Conservation (phyloP, 306 rosid genomes). For the Quercus berberidifolia region DNA sequence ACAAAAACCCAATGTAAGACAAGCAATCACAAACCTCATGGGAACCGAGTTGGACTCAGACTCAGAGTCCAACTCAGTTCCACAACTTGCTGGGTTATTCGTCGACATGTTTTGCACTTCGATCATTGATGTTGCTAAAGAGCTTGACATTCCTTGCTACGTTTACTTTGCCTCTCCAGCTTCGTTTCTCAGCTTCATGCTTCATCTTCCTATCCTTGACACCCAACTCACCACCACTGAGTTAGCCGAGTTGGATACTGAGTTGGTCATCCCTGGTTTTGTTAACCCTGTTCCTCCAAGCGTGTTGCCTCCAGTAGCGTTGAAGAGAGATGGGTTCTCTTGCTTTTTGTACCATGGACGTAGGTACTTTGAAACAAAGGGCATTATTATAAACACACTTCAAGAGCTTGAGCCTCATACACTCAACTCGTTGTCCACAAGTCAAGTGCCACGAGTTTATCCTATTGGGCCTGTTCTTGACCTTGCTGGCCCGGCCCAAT, state of each 20-base stretch:
- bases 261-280: slow-evolving; percentile 39
- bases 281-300: slow-evolving; percentile 28
- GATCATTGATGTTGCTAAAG: slow-evolving; percentile 52
- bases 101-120: slow-evolving; percentile 52
- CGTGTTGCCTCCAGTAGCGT: slow-evolving; percentile 26
- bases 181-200: slow-evolving; percentile 41
- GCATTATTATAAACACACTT: slow-evolving; percentile 43
- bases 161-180: slow-evolving; percentile 57
- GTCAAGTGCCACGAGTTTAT: slow-evolving; percentile 8
- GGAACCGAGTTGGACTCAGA: slow-evolving; percentile 3
- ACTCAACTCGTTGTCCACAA: slow-evolving; percentile 8
- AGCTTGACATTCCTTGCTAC: slow-evolving; percentile 49
- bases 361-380: slow-evolving; percentile 40
- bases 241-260: background rate
- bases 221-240: background rate
- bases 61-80: background rate
- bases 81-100: slow-evolving; percentile 36
- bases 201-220: slow-evolving; percentile 31
- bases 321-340: slow-evolving; percentile 6
- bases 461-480: slow-evolving; percentile 38
- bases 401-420: slow-evolving; percentile 37
- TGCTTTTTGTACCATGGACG: slow-evolving; percentile 21
- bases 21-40: slow-evolving; percentile 23
- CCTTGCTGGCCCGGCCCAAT: slow-evolving; percentile 22
- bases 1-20: slow-evolving; percentile 27